A percentile compares a stretch with the other conserved stretches of the same genome.
Conservation (phyloP, 208 protist species). For the Leishmania arabica region DNA sequence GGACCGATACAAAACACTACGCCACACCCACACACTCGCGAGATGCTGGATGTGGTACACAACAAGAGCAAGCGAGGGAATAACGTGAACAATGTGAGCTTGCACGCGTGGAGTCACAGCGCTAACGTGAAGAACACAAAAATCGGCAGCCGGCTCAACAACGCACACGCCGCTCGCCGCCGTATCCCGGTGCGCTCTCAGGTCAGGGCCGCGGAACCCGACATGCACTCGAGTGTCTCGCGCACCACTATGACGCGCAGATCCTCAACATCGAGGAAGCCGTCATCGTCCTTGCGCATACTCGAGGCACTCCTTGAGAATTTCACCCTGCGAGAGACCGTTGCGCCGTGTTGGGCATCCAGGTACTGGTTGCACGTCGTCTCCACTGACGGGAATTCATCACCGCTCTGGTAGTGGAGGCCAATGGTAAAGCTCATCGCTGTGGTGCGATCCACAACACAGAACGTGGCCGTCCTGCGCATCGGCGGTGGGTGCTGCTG, state of each 20-base stretch:
- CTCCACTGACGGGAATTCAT: conserved; percentile 43
- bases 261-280: conserved; percentile 35
- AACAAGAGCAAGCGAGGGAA: too few relatives aligned
- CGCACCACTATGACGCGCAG: conserved; percentile 18
- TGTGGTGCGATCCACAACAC: conserved; percentile 41
- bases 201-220: background rate
- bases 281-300: conserved; percentile 33
- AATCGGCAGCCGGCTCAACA: background rate
- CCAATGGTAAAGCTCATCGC: conserved; percentile 41
- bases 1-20: too few relatives aligned
- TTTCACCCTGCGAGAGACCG: conserved; percentile 36
- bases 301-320: conserved; percentile 25
- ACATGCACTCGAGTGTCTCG: conserved; percentile 36
- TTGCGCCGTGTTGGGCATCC: conserved; percentile 3
- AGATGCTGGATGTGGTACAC: too few relatives aligned
- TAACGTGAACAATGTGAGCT: too few relatives aligned
- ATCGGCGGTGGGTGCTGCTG: background rate
- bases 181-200: background rate
- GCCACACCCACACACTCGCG: too few relatives aligned
- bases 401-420: conserved; percentile 46
- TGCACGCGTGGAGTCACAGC: background rate
- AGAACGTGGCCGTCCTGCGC: conserved; percentile 37
- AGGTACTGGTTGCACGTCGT: conserved; percentile 47
- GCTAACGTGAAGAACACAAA: background rate
- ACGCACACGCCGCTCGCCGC: background rate